Evolutionary conservation across 768 basidiomycete genomes (phyloP), one percentile per base, ranked within the genome.

Genomic region (Infundibulicybe gibba): DNA sequence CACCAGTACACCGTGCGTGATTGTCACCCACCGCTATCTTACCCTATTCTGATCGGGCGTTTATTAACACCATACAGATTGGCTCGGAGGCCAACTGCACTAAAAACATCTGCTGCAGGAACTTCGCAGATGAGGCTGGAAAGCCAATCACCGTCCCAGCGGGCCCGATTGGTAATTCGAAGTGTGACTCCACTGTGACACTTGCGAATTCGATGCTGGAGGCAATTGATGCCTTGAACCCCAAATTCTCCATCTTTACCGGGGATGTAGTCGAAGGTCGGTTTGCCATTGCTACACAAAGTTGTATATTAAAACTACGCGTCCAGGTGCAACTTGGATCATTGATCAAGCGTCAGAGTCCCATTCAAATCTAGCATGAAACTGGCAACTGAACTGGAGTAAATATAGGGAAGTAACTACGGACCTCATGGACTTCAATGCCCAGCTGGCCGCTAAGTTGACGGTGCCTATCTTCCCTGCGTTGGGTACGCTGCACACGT

Each of bases 191-290:
- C 0, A 76, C 81, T 2, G 60, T 68, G 1, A 54, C 58, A 1
- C 64, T 85, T 21, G 72, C 72, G 0, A 68, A 76, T 14, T 77
- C 74, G 33, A 74, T 81, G 75, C 62, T 83, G 3, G 55, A 61
- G 11, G 69, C 71, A 13, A 68, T 77, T 10, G 61, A 73, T 32
- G 44, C 64, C 34, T 25, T 25, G 25, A 61, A 64, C 14, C 68
- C 68, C 13, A 57, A 60, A 8, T 82, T 81, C 56, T 71, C 77
- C 4, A 73, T 85, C 31, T 84, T 83, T 53, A 85, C 82, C 2
- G 83, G 82, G 5, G 82, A 84, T 55, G 76, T 83, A 5, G 72
- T 83, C 4, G 81, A 83, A 62, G 76, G 80, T 79, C 42, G 43
- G 30, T 40, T 20, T 40, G 44, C 8, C 14, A 14, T 30, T 11